These are phyloP conservation scores for Selaginella tamariscina DNA, from an alignment of 75 land plant genomes.

Conservation along the genomic window DNA sequence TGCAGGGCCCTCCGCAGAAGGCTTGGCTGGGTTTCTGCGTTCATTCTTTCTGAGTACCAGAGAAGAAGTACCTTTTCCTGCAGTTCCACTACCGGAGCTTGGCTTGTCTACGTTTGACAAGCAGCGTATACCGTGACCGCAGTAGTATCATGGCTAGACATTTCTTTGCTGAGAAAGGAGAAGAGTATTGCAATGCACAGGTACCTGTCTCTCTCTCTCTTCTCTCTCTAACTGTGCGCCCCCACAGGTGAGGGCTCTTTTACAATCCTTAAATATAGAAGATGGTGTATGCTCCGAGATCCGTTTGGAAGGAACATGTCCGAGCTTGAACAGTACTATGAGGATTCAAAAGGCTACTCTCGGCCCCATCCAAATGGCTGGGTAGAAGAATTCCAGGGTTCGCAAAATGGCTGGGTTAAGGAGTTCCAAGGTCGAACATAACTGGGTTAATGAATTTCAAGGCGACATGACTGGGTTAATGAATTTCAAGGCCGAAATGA, in stretches of 20 bases:
- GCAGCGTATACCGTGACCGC: constrained; percentile 78
- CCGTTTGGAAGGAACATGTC: constrained; percentile 42
- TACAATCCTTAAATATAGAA: constrained; percentile 81
- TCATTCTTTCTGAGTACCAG: constrained; percentile 71
- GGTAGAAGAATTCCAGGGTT: constrained; percentile 31
- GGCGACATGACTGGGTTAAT: constrained; percentile 50
- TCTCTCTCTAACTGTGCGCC: constrained; percentile 4
- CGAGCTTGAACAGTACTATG: constrained; percentile 73
- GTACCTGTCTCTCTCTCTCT: constrained; percentile 17
- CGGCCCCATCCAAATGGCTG: constrained; percentile 28
- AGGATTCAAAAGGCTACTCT: constrained; percentile 10
- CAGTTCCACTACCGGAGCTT: constrained; percentile 60
- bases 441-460: constrained; percentile 76
- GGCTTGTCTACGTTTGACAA: constrained; percentile 81
- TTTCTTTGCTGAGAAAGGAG: constrained; percentile 77
- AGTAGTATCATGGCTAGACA: constrained; percentile 89
- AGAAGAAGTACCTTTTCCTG: constrained; percentile 56
- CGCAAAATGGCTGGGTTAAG: too few relatives aligned
- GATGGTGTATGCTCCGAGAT: constrained; percentile 29
- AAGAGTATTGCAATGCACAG: constrained; percentile 78
- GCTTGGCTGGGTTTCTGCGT: constrained; percentile 60
- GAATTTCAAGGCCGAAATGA: constrained; percentile 27
- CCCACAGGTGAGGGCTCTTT: constrained; percentile 56
- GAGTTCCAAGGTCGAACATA: too few relatives aligned
- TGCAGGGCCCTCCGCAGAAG: constrained; percentile 70